Evolutionary conservation across 2,329 filamentous ascomycete species (phyloP).

Genomic region (Stemphylium vesicarium): DNA sequence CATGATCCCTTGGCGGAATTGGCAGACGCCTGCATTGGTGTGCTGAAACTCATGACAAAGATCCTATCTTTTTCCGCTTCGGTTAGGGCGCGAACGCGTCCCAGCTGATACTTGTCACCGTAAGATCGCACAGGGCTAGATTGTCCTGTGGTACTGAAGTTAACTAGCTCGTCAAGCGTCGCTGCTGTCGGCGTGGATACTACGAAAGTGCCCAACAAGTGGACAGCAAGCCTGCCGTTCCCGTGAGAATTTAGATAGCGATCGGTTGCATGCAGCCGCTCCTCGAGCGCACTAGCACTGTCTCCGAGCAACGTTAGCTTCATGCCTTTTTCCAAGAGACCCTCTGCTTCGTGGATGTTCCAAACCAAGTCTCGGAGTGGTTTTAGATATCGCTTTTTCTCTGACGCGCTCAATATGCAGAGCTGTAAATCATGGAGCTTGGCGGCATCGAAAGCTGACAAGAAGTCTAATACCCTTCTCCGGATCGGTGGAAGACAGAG

Average conservation of each 20-base stretch:
- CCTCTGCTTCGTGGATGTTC: not conserved
- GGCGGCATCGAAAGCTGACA: conserved; percentile 1
- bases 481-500: not conserved
- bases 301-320: conserved; percentile 1
- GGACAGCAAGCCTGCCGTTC: not conserved
- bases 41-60: conserved; percentile 6
- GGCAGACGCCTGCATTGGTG: not conserved
- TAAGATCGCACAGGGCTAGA: not conserved
- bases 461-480: not conserved
- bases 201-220: not conserved
- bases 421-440: not conserved
- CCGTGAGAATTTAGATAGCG: not conserved
- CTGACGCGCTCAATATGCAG: not conserved
- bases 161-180: not conserved
- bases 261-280: conserved; percentile 1
- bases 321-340: not conserved
- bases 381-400: not conserved
- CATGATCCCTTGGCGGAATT: not conserved
- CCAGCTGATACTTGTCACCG: conserved; percentile 3
- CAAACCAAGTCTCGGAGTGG: not conserved
- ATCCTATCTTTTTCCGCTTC: not conserved
- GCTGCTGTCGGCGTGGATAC: not conserved
- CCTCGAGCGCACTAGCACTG: not conserved
- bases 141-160: not conserved
- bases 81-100: not conserved